These are phyloP conservation scores for Pistacia atlantica DNA, from an alignment of 345 rosid genomes.

Conservation along the genomic window DNA sequence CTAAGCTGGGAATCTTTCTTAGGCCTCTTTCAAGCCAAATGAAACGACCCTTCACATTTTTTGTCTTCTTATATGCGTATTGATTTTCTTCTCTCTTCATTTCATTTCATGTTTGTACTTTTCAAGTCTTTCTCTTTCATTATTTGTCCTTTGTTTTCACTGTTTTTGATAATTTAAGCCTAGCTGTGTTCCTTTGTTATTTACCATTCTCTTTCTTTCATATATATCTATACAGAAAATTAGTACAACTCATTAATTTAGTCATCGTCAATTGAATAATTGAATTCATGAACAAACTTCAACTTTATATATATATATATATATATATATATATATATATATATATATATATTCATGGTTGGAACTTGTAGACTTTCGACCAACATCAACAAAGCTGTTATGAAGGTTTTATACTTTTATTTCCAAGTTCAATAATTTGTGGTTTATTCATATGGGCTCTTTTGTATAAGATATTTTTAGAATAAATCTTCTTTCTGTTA, in stretches of 20 bases:
- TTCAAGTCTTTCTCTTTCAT: background rate
- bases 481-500: too few relatives aligned
- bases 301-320: too few relatives aligned
- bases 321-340: too few relatives aligned
- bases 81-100: background rate
- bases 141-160: background rate
- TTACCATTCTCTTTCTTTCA: too few relatives aligned
- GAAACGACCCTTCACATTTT: constrained; percentile 7
- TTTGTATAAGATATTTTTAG: background rate
- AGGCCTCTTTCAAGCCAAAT: background rate
- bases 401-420: too few relatives aligned
- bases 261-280: too few relatives aligned
- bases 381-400: background rate
- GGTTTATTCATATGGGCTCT: background rate
- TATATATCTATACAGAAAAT: too few relatives aligned
- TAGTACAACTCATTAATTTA: too few relatives aligned
- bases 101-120: background rate
- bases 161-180: too few relatives aligned
- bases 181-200: too few relatives aligned
- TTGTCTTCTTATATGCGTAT: background rate
- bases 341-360: too few relatives aligned
- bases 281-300: too few relatives aligned
- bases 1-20: background rate
- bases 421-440: background rate
- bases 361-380: background rate